A percentile compares a stretch with the other conserved stretches of the same genome.
phyloP scores from a whole-genome alignment of 306 rosid species.

The Prunus padus region DNA sequence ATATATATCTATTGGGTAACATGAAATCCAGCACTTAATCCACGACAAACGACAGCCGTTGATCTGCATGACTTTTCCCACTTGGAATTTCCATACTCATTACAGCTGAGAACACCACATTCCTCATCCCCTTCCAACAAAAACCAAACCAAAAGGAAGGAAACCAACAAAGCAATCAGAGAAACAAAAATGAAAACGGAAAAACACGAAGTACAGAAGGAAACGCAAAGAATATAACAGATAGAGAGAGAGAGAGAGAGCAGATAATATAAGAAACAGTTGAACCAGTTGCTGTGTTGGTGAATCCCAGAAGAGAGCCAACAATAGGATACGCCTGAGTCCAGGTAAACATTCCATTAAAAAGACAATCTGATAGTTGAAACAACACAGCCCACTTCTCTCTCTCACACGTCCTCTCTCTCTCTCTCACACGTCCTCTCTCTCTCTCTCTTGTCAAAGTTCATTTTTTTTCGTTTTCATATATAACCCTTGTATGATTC shows the following conservation, averaged over 20 bases:
- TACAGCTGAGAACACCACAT: not conserved
- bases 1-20: no score
- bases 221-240: not conserved
- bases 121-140: not conserved
- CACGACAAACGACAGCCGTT: not conserved
- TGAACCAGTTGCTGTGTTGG: constrained; percentile 12
- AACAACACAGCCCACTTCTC: not conserved
- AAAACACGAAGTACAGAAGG: not conserved
- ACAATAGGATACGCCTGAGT: not conserved
- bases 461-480: not conserved
- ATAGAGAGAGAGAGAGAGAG: not conserved
- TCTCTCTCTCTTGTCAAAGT: not conserved
- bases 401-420: not conserved
- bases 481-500: not conserved
- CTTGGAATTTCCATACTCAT: not conserved
- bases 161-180: not conserved
- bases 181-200: not conserved
- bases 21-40: not conserved
- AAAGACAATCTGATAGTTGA: not conserved
- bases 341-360: not conserved
- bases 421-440: not conserved
- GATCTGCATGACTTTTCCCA: not conserved
- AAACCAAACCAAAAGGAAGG: not conserved
- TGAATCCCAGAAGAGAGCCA: not conserved
- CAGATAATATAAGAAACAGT: not conserved